Evolutionary conservation across 352 stramenopile genomes (phyloP), one percentile per base, ranked within the genome.

Genomic region (Phytophthora boehmeriae): DNA sequence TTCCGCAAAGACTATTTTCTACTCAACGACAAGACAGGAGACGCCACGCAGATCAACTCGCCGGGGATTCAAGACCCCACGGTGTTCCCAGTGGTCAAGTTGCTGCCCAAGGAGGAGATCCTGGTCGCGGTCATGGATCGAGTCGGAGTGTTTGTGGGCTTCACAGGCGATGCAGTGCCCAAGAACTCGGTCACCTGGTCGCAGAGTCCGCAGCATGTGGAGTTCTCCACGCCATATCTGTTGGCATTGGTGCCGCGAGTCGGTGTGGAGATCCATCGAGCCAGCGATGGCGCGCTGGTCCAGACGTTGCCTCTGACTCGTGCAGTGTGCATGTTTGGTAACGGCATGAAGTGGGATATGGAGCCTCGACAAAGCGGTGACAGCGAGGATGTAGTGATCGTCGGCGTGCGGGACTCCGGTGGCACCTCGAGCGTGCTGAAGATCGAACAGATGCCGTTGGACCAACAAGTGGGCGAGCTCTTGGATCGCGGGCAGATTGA

Each of bases 261-360:
- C 4, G 87, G 87, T 22, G 72, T 96, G 5, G 87, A 96, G 59
- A 93, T 96, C 62, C 84, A 92, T 66, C 88, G 81, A 53, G 67
- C 76, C 0, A 78, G 63, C 22, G 87, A 96, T 62, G 82, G 86
- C 52, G 81, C 75, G 3, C 65, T 93, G 42, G 85, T 96, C 49
- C 87, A 96, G 65, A 88, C 76, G 6, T 67, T 96, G 43, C 66
- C 85, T 11, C 66, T 96, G 8, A 70, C 75, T 22, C 73, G 78
- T 19, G 86, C 75, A 5, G 75, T 76, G 8, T 87, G 78, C 19
- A 92, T 96, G 62, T 96, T 96, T 64, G 76, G 78, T 41, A 96
- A 96, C 60, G 87, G 87, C n/a, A 96, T 96, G 87, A 96, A 96
- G 67, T 96, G 85, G 66, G 85, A 96, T 61, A 96, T 96, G 87